Evolutionary conservation across 2,329 filamentous ascomycete genomes (phyloP).

Genomic region (Penicillium aurantiogriseum): DNA sequence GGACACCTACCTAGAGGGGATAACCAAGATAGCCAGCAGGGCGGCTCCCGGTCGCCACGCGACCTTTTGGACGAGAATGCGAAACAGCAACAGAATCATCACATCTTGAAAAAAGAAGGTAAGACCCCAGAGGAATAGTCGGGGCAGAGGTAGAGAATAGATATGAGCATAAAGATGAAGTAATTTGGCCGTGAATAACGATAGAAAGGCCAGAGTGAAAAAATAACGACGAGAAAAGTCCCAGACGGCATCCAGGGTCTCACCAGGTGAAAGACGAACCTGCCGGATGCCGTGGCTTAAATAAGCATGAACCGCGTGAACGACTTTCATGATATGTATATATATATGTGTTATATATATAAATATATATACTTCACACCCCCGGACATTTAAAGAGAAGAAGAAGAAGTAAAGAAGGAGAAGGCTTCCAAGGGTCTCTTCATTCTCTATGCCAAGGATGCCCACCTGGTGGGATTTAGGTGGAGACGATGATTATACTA

Average conservation of each 20-base stretch:
- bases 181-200: conserved; percentile 28
- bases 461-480: background rate
- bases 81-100: conserved; percentile 24
- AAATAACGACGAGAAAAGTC: conserved; percentile 32
- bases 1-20: conserved; percentile 31
- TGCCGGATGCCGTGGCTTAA: conserved; percentile 12
- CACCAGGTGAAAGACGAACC: conserved; percentile 10
- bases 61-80: conserved; percentile 24
- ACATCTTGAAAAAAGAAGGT: conserved; percentile 36
- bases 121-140: conserved; percentile 28
- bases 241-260: conserved; percentile 26
- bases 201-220: conserved; percentile 29
- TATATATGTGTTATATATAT: background rate
- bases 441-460: background rate
- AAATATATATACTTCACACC: background rate
- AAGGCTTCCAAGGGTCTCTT: background rate
- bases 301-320: conserved; percentile 11
- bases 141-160: conserved; percentile 23
- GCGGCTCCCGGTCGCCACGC: conserved; percentile 22
- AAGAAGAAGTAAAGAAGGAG: background rate
- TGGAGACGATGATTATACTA: background rate
- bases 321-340: conserved; percentile 7
- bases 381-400: background rate
- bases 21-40: conserved; percentile 21
- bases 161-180: conserved; percentile 31